Evolutionary conservation across 2,329 filamentous ascomycete species (phyloP).

Genomic region (Fusarium papillatum): DNA sequence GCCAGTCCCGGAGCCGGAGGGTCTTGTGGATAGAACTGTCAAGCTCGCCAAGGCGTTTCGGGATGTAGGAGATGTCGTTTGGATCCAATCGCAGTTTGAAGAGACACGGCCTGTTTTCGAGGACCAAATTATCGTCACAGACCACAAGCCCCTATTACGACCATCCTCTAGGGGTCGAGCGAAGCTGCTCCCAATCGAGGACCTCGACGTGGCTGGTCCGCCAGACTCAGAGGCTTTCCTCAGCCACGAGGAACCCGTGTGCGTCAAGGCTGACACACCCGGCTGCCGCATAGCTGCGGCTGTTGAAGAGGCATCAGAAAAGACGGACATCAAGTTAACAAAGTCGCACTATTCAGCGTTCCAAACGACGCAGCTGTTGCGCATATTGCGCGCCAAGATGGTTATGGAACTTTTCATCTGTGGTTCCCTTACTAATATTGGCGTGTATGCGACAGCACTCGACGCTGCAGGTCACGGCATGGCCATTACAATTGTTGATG

Average conservation of each 20-base stretch:
- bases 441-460: constrained; percentile 90
- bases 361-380: constrained; percentile 78
- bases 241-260: constrained; percentile 55
- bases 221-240: constrained; percentile 61
- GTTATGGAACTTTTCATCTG: constrained; percentile 92
- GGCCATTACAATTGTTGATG: constrained; percentile 87
- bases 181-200: constrained; percentile 22
- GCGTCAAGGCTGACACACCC: constrained; percentile 58
- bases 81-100: constrained; percentile 84
- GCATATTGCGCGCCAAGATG: constrained; percentile 85
- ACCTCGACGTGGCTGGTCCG: constrained; percentile 18
- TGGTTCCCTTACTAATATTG: constrained; percentile 88
- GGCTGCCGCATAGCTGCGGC: constrained; percentile 61
- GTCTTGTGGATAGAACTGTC: constrained; percentile 77
- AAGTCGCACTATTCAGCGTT: constrained; percentile 95
- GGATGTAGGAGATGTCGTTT: constrained; percentile 79
- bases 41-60: constrained; percentile 81
- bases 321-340: constrained; percentile 64
- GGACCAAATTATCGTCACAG: constrained; percentile 62
- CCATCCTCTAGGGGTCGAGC: constrained; percentile 26
- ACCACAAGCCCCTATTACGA: constrained; percentile 42
- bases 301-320: constrained; percentile 59
- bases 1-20: constrained; percentile 71
- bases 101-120: constrained; percentile 69
- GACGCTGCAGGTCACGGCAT: constrained; percentile 92